Percentiles rank a stretch among this genome's conserved stretches.
Conservation (phyloP, 306 rosid species). For the Lithocarpus polystachyus region DNA sequence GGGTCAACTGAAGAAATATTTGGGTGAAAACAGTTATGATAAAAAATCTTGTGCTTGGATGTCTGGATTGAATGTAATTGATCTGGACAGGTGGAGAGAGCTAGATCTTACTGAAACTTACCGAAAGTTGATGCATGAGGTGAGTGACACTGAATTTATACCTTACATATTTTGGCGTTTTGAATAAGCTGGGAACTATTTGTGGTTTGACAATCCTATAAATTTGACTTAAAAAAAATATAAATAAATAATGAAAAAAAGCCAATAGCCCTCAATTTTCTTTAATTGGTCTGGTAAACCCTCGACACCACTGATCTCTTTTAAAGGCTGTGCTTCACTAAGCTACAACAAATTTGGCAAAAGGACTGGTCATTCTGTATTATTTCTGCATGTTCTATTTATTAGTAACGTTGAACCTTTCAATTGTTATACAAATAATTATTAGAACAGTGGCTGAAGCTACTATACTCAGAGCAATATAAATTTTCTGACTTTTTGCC, state of each 20-base stretch:
- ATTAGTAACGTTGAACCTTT: neutral
- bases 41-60: conserved; percentile 77
- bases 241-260: neutral
- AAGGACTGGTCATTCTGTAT: neutral
- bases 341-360: neutral
- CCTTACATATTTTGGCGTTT: neutral
- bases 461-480: conserved; percentile 12
- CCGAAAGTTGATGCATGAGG: conserved; percentile 60
- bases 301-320: neutral
- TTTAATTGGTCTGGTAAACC: neutral
- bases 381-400: neutral
- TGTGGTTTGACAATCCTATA: conserved; percentile 7
- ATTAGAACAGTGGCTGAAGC: neutral
- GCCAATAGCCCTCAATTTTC: neutral
- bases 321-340: neutral
- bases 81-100: conserved; percentile 86
- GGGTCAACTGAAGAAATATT: conserved; percentile 57
- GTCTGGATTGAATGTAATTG: conserved; percentile 90
- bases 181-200: neutral
- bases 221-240: neutral
- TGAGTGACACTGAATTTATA: conserved; percentile 27
- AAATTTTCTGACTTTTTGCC: conserved; percentile 24
- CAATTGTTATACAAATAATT: neutral
- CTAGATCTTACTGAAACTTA: conserved; percentile 74
- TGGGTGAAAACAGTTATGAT: conserved; percentile 49